Evolutionary conservation across 352 stramenopile genomes (phyloP), one percentile per base, ranked within the genome.

Genomic region (Globisporangium spinosum): DNA sequence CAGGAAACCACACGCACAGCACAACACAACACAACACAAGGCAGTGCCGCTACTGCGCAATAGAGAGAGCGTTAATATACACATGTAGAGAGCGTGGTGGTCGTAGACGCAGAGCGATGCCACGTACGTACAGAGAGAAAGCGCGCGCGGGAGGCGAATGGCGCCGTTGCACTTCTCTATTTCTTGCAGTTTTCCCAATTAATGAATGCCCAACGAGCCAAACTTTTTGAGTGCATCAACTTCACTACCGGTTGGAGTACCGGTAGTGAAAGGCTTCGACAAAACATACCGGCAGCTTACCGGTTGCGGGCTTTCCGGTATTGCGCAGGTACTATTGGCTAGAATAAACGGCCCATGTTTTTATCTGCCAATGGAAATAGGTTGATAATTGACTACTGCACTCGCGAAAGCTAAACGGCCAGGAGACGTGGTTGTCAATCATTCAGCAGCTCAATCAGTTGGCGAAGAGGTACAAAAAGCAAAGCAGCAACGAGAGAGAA

Each of bases 391-490:
- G 25, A 58, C 1, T 45, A 45, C 29, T 43, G 29, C 29, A 17
- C 7, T 7, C 29, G 55, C 17, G 25, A 20, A 25, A 60, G 27
- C 1, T 60, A 60, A 60, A 60, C 8, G 27, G 7, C 17, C 55
- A 45, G 13, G 27, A 22, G 27, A 45, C 43, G 15, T 57, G 43
- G 59, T 38, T 58, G 59, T 65, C 59, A 65, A 58, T 45, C 59
- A 65, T 15, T 43, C 29, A 40, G 13, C 5, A 55, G 47, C 47
- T 25, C 47, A 55, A n/a, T 49, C n/a, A 55, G 10, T 53, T 49
- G 5, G 8, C 57, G 20, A 62, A 62, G n/a, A 62, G 57, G 57
- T 62, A 23, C 22, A n/a, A 53, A 53, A 51, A 40, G 9, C 35
- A 40, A 40, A 13, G 9, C 8, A 40, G 40, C 40, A 49, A 49